Evolutionary conservation across 2,329 filamentous ascomycete species (phyloP), one percentile per base, ranked within the genome.

Genomic region (Metarhizium robertsii): DNA sequence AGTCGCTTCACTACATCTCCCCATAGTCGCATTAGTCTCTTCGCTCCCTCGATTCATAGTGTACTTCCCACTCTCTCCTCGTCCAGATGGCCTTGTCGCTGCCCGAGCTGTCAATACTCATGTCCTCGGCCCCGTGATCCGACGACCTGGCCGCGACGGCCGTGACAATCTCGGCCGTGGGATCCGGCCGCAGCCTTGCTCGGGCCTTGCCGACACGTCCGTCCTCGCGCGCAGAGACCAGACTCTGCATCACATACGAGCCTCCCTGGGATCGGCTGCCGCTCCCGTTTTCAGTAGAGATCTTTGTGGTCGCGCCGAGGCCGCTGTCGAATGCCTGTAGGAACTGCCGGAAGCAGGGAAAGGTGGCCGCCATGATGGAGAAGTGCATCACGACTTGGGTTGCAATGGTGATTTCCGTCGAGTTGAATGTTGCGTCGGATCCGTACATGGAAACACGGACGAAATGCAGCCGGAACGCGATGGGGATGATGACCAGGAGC

Each of bases 371-470:
- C 56, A 61, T 61, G 56, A 61, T 43, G 32, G 59, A 59, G 29
- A 61, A 59, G 47, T 61, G 59, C 55, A 61, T 54, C n/a, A 61
- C 59, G 11, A 58, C 56, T 50, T 61, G 59, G 4, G 59, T 61
- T 8, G 53, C 48, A 10, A 61, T 50, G 38, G 54, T 51, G 2
- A 47, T 47, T 18, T 55, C 25, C 14, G 59, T 55, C 36, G 42
- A 40, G 34, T 47, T 51, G 18, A 56, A 52, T 10, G 52, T 53
- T 3, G 48, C 40, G 6, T 58, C 56, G 29, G n/a, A 4, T 30
- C 10, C 1, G 18, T 50, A 14, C 18, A 30, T 36, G 16, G 48
- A 42, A 4, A 25, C 13, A 29, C 51, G 54, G 2, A 61, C 50
- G 42, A 55, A 55, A 3, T 53, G 25, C 18, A 61, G 53, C 2